A percentile compares a stretch with the other conserved stretches of the same genome.
Evolutionary conservation across 371 early-diverging fungal species (phyloP).

Genomic region (Lichtheimia ramosa): DNA sequence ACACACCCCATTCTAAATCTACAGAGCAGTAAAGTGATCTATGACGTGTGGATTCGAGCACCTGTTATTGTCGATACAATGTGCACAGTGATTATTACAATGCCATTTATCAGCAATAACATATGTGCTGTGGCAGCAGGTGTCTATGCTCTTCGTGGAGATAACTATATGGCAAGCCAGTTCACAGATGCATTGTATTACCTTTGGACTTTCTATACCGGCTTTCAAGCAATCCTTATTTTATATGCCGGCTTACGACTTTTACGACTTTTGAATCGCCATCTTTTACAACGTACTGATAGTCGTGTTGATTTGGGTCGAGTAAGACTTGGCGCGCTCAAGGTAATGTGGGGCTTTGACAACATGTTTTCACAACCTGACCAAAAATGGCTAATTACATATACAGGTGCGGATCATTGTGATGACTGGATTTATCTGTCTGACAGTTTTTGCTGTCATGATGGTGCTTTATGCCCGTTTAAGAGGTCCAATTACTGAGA

Average conservation of each 20-base stretch:
- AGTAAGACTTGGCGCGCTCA: conserved; percentile 23
- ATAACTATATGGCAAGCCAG: conserved; percentile 17
- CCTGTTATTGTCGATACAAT: conserved; percentile 21
- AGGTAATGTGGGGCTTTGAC: conserved; percentile 11
- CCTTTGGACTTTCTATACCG: conserved; percentile 18
- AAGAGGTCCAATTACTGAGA: conserved; percentile 13
- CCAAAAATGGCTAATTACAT: no score
- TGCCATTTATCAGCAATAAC: conserved; percentile 37
- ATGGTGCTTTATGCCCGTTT: conserved; percentile 19
- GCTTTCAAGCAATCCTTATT: conserved; percentile 8
- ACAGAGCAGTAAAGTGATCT: conserved; percentile 33
- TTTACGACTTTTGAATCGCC: conserved; percentile 13
- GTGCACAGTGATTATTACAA: conserved; percentile 16
- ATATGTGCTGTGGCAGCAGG: conserved; percentile 25
- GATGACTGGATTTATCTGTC: conserved; percentile 9
- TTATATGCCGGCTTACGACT: conserved; percentile 21
- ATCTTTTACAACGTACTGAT: conserved; percentile 13
- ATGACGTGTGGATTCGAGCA: conserved; percentile 23
- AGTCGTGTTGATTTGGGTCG: conserved; percentile 15
- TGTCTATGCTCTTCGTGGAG: conserved; percentile 22
- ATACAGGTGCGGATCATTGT: conserved; percentile 16
- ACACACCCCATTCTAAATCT: not conserved
- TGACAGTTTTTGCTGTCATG: conserved; percentile 20
- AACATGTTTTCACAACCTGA: no score
- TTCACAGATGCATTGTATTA: conserved; percentile 28